These are phyloP conservation scores for Bryum argenteum DNA, from an alignment of 225 moss, liverwort and hornwort species.

Conservation along the genomic window DNA sequence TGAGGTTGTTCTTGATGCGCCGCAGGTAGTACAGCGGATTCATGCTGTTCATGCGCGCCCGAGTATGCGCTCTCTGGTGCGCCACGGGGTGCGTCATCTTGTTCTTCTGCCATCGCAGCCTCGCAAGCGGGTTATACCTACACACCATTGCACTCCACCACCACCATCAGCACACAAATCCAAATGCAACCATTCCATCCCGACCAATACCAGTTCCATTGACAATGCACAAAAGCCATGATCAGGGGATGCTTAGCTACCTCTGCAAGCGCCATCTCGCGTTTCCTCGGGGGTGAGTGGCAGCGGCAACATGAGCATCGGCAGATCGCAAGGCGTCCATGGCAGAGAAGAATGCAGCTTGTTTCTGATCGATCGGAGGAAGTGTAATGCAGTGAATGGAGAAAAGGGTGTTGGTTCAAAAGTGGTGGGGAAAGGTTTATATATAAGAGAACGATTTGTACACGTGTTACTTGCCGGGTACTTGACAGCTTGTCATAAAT, in stretches of 20 bases:
- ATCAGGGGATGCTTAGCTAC: background rate
- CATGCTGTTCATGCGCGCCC: slow-evolving; percentile 27
- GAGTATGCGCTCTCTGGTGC: slow-evolving; percentile 12
- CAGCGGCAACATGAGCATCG: slow-evolving; percentile 42
- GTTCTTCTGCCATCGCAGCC: slow-evolving; percentile 38
- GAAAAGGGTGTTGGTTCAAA: too few species aligned
- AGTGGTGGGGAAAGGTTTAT: too few species aligned
- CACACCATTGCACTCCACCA: background rate
- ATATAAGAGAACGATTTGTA: too few species aligned
- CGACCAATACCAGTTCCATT: too few species aligned
- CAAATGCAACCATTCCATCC: too few species aligned
- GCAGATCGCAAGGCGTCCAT: slow-evolving; percentile 42
- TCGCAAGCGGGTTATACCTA: slow-evolving; percentile 37
- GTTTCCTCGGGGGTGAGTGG: slow-evolving; percentile 39
- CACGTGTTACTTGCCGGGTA: too few species aligned
- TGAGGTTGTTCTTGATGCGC: slow-evolving; percentile 43
- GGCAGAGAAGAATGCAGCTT: background rate
- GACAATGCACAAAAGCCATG: too few species aligned
- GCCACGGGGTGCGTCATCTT: slow-evolving; percentile 35
- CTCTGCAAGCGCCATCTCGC: slow-evolving; percentile 28
- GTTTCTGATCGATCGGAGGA: too few species aligned
- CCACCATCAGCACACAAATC: background rate
- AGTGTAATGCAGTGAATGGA: too few species aligned
- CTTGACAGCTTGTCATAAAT: too few species aligned
- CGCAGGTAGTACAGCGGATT: slow-evolving; percentile 43